Base-by-base conservation (phyloP, 768 basidiomycete species). In the Tephrocybe rancida region DNA sequence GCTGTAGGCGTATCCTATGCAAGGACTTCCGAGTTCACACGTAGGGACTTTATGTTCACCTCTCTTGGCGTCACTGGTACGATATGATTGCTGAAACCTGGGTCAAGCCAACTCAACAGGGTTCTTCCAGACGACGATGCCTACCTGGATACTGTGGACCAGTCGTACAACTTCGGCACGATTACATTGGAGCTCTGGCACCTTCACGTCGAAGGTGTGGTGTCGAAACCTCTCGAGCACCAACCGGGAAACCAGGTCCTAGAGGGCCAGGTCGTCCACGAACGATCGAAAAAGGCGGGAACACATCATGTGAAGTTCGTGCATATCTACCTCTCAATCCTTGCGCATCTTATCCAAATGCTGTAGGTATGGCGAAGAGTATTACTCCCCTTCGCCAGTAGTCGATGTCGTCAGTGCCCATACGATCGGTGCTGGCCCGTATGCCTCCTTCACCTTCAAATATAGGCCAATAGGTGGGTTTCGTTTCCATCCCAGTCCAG, bases 401-500 rank as follows among this genome's bases (percentile, higher is more conserved):
- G 67, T 70, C 29, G 69, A 71, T 50, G 60, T 67, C 39, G 70
- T 70, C 21, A 58, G 50, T 18, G 69, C 63, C 5, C 44, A 52
- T 11, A 61, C 44, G 16, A 58, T 61, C 11, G 70, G 67, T 42
- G 30, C 25, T 8, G 58, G 47, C n/a, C 66, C 72, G 3, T 59
- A 65, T 39, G 61, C 61, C 26, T 68, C 62, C 11, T 71, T 71
- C 35, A 64, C 61, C 5, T 71, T 71, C 59, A 68, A 64, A 38
- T 73, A 73, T 52, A 58, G 68, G 25, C 77, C 79, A 5, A 52
- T 63, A 26, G 67, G 73, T 62, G 62, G 63, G 16, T 52, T 32
- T 25, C 21, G 14, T 50, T 3, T n/a, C 14, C 18, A 10, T 19
- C 11, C n/a, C 35, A 16, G 4, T 37, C 8, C 4, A 16, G 7